A percentile compares a stretch with the other conserved stretches of the same genome.
Conservation (phyloP, 345 rosid genomes). For the Eucalyptus leucophloia region DNA sequence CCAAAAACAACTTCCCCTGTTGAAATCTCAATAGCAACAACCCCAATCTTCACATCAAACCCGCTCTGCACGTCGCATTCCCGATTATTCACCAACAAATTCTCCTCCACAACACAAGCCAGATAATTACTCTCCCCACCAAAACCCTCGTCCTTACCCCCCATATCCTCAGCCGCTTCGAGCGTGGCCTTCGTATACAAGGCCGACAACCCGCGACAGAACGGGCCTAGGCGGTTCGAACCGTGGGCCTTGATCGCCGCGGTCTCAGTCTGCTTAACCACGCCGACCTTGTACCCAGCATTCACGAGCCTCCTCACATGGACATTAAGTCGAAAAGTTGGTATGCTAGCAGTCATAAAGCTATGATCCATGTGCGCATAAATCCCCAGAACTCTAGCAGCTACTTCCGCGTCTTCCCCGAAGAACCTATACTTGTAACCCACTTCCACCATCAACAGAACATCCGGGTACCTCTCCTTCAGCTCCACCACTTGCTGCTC, state of each 20-base stretch:
- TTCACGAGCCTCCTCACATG: slow-evolving; percentile 78
- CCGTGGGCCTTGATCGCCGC: slow-evolving; percentile 89
- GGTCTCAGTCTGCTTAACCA: slow-evolving; percentile 94
- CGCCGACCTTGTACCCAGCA: slow-evolving; percentile 87
- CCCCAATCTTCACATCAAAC: slow-evolving; percentile 56
- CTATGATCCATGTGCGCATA: slow-evolving; percentile 73
- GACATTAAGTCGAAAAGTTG: slow-evolving; percentile 78
- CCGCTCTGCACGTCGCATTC: slow-evolving; percentile 9
- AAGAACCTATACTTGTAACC: slow-evolving; percentile 89
- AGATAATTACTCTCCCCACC: slow-evolving; percentile 60
- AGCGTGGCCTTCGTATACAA: slow-evolving; percentile 84
- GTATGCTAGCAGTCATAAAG: slow-evolving; percentile 83
- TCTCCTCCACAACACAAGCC: slow-evolving; percentile 72
- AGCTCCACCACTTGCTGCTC: slow-evolving; percentile 78
- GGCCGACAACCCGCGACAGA: slow-evolving; percentile 71
- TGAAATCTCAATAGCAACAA: slow-evolving; percentile 82
- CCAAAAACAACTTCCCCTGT: slow-evolving; percentile 86
- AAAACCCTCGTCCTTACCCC: slow-evolving; percentile 53
- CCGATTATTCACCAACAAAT: background rate
- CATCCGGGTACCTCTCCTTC: slow-evolving; percentile 54
- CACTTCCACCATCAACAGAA: slow-evolving; percentile 85
- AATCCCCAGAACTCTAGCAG: slow-evolving; percentile 67
- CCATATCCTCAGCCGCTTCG: slow-evolving; percentile 82
- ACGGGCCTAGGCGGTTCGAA: slow-evolving; percentile 46
- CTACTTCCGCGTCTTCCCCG: slow-evolving; percentile 81